Evolutionary conservation across 164 flowering plant genomes (phyloP).

Genomic region (Berberis thunbergii): DNA sequence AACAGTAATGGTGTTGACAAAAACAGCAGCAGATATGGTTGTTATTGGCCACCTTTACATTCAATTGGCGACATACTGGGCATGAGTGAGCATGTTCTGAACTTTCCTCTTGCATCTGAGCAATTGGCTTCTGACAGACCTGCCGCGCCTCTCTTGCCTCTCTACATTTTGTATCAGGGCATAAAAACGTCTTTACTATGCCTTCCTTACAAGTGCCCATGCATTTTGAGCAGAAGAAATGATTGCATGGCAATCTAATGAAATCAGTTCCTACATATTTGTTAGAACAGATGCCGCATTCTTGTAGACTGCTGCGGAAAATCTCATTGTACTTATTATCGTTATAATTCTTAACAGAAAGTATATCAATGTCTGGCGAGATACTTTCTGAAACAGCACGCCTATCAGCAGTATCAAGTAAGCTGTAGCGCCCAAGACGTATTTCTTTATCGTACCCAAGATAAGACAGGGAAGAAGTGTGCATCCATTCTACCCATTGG

Average conservation of each 20-base stretch:
- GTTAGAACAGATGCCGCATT: constrained; percentile 61
- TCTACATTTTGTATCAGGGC: too few relatives aligned
- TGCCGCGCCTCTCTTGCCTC: too few relatives aligned
- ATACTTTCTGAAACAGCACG: constrained; percentile 58
- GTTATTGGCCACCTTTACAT: too few relatives aligned
- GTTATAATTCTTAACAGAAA: constrained; percentile 29
- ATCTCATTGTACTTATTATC: constrained; percentile 46
- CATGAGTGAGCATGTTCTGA: too few relatives aligned
- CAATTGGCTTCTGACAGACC: too few relatives aligned
- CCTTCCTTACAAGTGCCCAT: too few relatives aligned
- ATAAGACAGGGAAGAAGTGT: constrained; percentile 48
- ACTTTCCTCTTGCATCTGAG: neutral
- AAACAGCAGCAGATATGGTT: neutral
- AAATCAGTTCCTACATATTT: neutral
- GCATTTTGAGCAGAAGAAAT: too few relatives aligned
- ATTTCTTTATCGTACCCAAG: constrained; percentile 42
- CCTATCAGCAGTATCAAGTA: constrained; percentile 31
- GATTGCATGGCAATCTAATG: too few relatives aligned
- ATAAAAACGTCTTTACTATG: too few relatives aligned
- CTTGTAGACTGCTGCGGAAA: constrained; percentile 49
- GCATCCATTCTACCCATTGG: constrained; percentile 47
- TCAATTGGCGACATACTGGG: too few relatives aligned
- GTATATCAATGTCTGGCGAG: constrained; percentile 5
- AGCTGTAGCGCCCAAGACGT: constrained; percentile 16
- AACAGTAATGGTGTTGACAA: neutral